These are phyloP conservation scores for Talaromyces albobiverticillius DNA, from an alignment of 2,329 filamentous ascomycete species.

Conservation along the genomic window DNA sequence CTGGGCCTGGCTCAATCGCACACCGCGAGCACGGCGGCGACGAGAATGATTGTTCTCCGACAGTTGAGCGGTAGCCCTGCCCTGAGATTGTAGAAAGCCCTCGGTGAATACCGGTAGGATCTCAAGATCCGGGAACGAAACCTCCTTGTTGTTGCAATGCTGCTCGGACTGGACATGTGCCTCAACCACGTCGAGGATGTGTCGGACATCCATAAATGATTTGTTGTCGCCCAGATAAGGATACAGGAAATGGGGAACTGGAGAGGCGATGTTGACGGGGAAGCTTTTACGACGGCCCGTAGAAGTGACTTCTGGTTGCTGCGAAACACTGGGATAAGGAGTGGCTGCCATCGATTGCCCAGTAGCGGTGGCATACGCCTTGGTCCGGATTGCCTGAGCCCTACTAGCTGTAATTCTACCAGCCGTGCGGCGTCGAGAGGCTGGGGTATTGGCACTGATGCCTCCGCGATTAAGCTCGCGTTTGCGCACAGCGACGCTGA, in stretches of 20 bases:
- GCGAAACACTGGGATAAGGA: not conserved
- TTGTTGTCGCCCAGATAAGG: slow-evolving; percentile 3
- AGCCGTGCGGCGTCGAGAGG: slow-evolving; percentile 3
- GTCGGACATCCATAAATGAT: slow-evolving; percentile 18
- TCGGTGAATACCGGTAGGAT: slow-evolving; percentile 33
- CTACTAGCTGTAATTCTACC: not conserved
- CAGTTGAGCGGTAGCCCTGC: slow-evolving; percentile 4
- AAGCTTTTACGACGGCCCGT: slow-evolving; percentile 9
- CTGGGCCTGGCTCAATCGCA: too few species aligned
- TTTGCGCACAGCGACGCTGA: slow-evolving; percentile 63
- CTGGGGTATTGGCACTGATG: not conserved
- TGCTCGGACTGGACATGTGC: slow-evolving; percentile 20
- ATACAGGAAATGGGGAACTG: slow-evolving; percentile 34
- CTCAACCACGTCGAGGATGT: slow-evolving; percentile 24
- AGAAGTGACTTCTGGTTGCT: not conserved
- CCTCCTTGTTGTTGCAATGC: slow-evolving; percentile 10
- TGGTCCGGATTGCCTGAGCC: not conserved
- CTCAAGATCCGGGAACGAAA: slow-evolving; percentile 39
- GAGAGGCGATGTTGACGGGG: slow-evolving; percentile 27
- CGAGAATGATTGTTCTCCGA: slow-evolving; percentile 2
- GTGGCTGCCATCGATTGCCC: not conserved
- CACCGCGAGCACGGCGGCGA: slow-evolving; percentile 4
- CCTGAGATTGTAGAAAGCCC: slow-evolving; percentile 15
- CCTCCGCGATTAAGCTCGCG: slow-evolving; percentile 45
- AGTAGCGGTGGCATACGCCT: not conserved